A percentile compares a stretch with the other conserved stretches of the same genome.
These are phyloP conservation scores for Haplographium delicatum DNA, from an alignment of 495 filamentous ascomycete genomes.

Conservation along the genomic window DNA sequence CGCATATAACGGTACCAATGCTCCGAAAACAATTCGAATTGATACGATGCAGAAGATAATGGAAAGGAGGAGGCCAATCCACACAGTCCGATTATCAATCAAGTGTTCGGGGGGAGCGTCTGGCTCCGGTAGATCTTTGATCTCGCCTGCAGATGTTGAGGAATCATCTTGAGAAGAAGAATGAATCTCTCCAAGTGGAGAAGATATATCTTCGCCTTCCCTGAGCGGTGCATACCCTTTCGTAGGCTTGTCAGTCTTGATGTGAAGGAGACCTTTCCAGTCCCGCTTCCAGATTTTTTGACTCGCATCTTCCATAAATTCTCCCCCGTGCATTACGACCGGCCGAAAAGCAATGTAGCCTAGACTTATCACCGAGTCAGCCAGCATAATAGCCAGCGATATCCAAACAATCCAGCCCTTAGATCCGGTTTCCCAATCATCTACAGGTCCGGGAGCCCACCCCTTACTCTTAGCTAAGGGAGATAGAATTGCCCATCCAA, in stretches of 20 bases:
- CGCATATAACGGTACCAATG: constrained; percentile 58
- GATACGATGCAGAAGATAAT: constrained; percentile 72
- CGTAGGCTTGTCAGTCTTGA: constrained; percentile 2
- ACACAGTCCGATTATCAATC: constrained; percentile 65
- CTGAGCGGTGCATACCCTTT: constrained; percentile 21
- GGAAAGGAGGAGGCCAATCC: constrained; percentile 68
- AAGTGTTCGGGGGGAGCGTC: constrained; percentile 84
- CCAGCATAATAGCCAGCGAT: constrained; percentile 92
- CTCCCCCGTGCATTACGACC: constrained; percentile 36
- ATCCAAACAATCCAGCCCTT: constrained; percentile 99
- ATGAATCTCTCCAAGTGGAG: constrained; percentile 4
- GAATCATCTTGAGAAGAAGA: neutral
- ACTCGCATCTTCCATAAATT: constrained; percentile 3
- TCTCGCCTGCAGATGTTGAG: constrained; percentile 3
- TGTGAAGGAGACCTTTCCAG: constrained; percentile 20
- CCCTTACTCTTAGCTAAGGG: constrained; percentile 78
- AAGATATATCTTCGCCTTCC: constrained; percentile 12
- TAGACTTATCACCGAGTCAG: constrained; percentile 84
- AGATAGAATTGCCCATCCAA: constrained; percentile 90
- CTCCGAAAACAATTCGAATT: constrained; percentile 74
- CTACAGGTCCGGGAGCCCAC: constrained; percentile 84
- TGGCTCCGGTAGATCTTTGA: constrained; percentile 35
- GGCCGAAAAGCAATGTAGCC: constrained; percentile 71
- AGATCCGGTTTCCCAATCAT: constrained; percentile 83
- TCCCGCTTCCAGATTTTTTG: constrained; percentile 16